These are phyloP conservation scores for Exophiala sideris DNA, from an alignment of 2,329 filamentous ascomycete species.

Conservation along the genomic window DNA sequence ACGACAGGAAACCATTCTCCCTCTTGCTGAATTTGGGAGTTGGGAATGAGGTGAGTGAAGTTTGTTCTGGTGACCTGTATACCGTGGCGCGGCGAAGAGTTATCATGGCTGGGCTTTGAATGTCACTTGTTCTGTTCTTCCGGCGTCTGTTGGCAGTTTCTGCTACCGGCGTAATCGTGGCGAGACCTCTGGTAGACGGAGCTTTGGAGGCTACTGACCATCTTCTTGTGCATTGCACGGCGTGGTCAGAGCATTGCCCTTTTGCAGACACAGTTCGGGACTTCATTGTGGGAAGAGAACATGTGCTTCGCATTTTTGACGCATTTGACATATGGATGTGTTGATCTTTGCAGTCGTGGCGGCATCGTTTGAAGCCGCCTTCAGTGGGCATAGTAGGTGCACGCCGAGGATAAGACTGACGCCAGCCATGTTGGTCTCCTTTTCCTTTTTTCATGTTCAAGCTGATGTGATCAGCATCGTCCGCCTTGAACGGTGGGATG, in stretches of 20 bases:
- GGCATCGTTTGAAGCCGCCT: neutral
- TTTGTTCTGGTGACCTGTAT: constrained; percentile 5
- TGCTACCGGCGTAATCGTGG: constrained; percentile 15
- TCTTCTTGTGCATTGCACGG: constrained; percentile 4
- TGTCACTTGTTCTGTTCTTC: neutral
- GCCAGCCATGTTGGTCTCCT: constrained; percentile 1
- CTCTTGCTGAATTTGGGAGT: constrained; percentile 22
- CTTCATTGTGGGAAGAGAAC: constrained; percentile 12
- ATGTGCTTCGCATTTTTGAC: constrained; percentile 6
- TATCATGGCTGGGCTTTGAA: constrained; percentile 27
- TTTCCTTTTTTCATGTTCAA: constrained; percentile 25
- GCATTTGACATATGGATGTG: neutral
- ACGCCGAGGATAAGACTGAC: neutral
- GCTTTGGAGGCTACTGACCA: constrained; percentile 27
- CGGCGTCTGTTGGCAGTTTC: constrained; percentile 4
- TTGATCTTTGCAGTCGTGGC: neutral
- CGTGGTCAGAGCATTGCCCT: no score
- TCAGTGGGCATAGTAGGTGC: neutral
- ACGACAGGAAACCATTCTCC: constrained; percentile 19
- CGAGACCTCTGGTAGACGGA: constrained; percentile 17
- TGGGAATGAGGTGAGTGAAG: constrained; percentile 26
- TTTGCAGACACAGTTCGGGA: constrained; percentile 4
- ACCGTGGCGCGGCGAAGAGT: constrained; percentile 27
- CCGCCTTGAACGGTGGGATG: constrained; percentile 21
- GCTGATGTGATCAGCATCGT: constrained; percentile 17